phyloP scores from a whole-genome alignment of 2,329 filamentous ascomycete species.

The Salinomyces thailandicus region DNA sequence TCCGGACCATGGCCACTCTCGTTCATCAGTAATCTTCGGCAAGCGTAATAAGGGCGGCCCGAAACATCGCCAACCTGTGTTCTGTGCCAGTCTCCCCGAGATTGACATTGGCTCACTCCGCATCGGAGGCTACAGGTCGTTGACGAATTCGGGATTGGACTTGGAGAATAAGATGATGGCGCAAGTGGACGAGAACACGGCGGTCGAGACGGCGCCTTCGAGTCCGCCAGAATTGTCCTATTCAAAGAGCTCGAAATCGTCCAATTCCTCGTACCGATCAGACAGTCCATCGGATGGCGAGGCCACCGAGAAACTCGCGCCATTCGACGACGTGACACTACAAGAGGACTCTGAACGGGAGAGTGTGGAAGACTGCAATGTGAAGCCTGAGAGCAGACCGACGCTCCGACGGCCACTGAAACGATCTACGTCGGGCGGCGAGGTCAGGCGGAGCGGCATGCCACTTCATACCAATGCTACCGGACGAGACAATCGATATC shows the following conservation, averaged over 20 bases:
- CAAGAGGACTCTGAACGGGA: conserved; percentile 41
- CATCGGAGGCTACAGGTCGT: conserved; percentile 5
- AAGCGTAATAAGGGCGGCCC: neutral
- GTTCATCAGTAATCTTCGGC: conserved; percentile 7
- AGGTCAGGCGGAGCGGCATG: conserved; percentile 1
- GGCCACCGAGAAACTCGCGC: conserved; percentile 56
- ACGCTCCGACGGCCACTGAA: conserved; percentile 13
- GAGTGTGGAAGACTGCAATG: conserved; percentile 41
- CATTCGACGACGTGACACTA: conserved; percentile 91
- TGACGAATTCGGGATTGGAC: conserved; percentile 4
- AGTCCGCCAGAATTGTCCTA: conserved; percentile 10
- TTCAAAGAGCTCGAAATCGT: conserved; percentile 69
- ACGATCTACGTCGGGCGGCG: conserved; percentile 4
- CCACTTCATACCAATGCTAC: neutral
- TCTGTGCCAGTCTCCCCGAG: conserved; percentile 11
- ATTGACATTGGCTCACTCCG: conserved; percentile 5
- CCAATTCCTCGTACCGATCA: conserved; percentile 67
- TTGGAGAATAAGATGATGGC: conserved; percentile 2
- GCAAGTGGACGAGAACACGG: conserved; percentile 1
- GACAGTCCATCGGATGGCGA: conserved; percentile 52
- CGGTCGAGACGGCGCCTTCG: conserved; percentile 5
- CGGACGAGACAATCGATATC: conserved; percentile 19
- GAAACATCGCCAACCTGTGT: conserved; percentile 5
- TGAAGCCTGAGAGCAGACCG: conserved; percentile 22
- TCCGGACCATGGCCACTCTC: conserved; percentile 14